phyloP scores from a whole-genome alignment of 2,329 filamentous ascomycete species.

The Colletotrichum musicola region DNA sequence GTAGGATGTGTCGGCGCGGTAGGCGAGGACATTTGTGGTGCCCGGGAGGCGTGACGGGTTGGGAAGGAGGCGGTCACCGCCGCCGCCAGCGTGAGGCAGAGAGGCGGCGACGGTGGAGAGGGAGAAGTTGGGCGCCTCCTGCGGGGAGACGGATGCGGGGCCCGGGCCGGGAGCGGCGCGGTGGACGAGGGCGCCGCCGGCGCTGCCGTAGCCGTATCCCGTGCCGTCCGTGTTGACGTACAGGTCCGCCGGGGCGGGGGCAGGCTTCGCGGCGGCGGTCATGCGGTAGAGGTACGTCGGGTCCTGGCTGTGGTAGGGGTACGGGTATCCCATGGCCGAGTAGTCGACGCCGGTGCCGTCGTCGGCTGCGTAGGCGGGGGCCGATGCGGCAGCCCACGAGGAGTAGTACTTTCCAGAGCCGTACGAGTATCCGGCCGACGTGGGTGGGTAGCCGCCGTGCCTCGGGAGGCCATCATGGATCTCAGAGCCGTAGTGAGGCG shows the following conservation, averaged over 20 bases:
- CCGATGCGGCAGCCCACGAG: constrained; percentile 46
- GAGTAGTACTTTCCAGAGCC: constrained; percentile 50
- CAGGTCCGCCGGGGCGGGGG: constrained; percentile 42
- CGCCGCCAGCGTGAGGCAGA: constrained; percentile 48
- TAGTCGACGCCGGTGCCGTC: constrained; percentile 52
- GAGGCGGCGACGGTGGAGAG: constrained; percentile 57
- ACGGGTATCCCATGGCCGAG: constrained; percentile 50
- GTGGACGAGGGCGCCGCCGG: constrained; percentile 48
- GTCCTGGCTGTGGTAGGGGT: constrained; percentile 52
- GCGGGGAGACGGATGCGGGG: constrained; percentile 36
- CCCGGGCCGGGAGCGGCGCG: constrained; percentile 47
- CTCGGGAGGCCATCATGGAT: constrained; percentile 46
- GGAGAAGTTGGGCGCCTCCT: constrained; percentile 54
- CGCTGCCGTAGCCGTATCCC: constrained; percentile 48
- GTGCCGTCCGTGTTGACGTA: constrained; percentile 52
- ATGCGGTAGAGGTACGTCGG: constrained; percentile 47
- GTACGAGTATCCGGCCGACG: constrained; percentile 46
- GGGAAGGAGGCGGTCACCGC: constrained; percentile 50
- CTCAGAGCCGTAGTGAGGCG: constrained; percentile 51
- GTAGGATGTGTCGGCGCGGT: constrained; percentile 30
- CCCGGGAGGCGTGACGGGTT: constrained; percentile 50
- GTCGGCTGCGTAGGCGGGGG: constrained; percentile 50
- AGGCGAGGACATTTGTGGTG: constrained; percentile 44
- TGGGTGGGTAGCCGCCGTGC: constrained; percentile 44
- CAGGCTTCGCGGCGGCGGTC: constrained; percentile 44